Evolutionary conservation across 2,329 filamentous ascomycete species (phyloP), one percentile per base, ranked within the genome.

Genomic region (Fusarium globosum): DNA sequence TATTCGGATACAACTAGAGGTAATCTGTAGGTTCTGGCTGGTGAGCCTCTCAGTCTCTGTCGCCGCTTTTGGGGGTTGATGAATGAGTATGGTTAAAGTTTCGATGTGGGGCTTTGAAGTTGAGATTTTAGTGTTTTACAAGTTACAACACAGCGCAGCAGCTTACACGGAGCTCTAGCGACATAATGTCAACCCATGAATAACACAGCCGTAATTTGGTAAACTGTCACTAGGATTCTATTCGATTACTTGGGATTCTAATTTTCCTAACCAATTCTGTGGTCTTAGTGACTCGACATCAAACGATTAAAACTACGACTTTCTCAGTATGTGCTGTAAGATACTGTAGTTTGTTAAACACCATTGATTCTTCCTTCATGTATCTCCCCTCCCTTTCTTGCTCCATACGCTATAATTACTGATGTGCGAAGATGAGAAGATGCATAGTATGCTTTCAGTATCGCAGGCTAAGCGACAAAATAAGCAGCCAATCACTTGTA

Each of bases 41-140:
- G 35, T 56, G 49, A 55, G 59, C 55, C 62, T 49, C 38, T 21
- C 60, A 46, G 58, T 68, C 42, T 52, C 49, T 59, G 41, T 55
- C 28, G 62, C 67, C 39, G 53, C 33, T 59, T 38, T 60, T 62
- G 52, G 52, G 51, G 15, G 41, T 41, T 64, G 69, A 59, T 68
- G 51, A 57, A 65, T 73, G 65, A 77, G 67, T 75, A 69, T 74
- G 68, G 65, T 75, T 69, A 62, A 78, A 71, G 71, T 64, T 74
- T 77, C 73, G 51, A 79, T 66, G 79, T 80, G 79, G 79, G 77
- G 76, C 74, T n/a, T 60, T 23, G 10, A 63, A 62, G 63, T 77
- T 75, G 69, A 78, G 76, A 76, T 80, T 80, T 80, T 76, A 69
- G 77, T 63, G 59, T 56, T 72, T 58, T 59, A 58, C 36, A 33